A percentile compares a stretch with the other conserved stretches of the same genome.
These are phyloP conservation scores for Termitomyces sp. DNA, from an alignment of 768 basidiomycete species.

Conservation along the genomic window DNA sequence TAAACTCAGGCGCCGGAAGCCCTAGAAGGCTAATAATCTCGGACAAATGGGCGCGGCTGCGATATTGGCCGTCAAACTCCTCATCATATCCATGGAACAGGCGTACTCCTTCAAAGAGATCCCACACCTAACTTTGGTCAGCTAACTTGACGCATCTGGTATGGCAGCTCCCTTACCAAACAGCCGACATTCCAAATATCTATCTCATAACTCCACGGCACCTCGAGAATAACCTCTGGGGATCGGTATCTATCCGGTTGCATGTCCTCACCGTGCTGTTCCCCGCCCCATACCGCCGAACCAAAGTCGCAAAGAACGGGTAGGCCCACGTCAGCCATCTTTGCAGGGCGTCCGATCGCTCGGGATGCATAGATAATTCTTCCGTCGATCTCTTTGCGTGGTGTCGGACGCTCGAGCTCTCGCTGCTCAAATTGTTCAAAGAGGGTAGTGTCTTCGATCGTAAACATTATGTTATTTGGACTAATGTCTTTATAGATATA, in stretches of 20 bases:
- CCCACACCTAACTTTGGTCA: conserved; percentile 1
- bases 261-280: conserved; percentile 9
- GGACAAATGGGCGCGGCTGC: background rate
- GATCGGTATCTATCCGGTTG: conserved; percentile 24
- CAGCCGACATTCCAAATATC: conserved; percentile 29
- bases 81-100: background rate
- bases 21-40: conserved; percentile 3
- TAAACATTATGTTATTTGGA: conserved; percentile 11
- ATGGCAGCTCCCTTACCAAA: conserved; percentile 15
- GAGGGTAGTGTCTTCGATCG: background rate
- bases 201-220: conserved; percentile 21
- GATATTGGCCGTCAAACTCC: background rate
- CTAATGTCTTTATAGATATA: conserved; percentile 10
- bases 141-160: background rate
- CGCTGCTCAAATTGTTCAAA: conserved; percentile 12
- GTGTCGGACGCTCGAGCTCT: conserved; percentile 8
- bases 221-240: conserved; percentile 24
- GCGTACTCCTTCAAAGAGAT: background rate
- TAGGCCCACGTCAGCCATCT: conserved; percentile 7
- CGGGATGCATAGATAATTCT: conserved; percentile 14
- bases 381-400: conserved; percentile 12
- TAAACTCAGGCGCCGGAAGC: conserved; percentile 2
- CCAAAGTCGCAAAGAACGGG: conserved; percentile 21
- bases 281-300: conserved; percentile 11
- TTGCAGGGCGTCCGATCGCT: background rate